Evolutionary conservation across 176 grass and related monocot genomes (phyloP).

Genomic region (Aechmea fasciata): DNA sequence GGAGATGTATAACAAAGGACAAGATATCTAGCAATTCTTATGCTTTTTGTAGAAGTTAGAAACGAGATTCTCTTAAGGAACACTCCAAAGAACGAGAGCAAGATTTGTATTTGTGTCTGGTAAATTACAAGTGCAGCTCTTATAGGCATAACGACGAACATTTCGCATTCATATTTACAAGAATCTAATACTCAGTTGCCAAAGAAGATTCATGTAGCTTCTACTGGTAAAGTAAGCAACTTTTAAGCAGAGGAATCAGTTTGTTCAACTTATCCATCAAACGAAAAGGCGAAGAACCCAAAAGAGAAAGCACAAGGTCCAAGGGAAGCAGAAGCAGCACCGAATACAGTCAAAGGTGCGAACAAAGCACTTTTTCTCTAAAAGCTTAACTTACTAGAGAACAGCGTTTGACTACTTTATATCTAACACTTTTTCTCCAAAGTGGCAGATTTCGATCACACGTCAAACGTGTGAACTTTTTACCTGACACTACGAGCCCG

Average conservation of each 20-base stretch:
- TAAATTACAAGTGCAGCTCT: not conserved
- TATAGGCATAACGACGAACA: not conserved
- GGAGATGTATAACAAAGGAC: not conserved
- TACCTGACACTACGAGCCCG: too few species aligned
- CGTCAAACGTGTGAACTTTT: too few species aligned
- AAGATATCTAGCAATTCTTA: not conserved
- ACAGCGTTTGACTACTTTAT: too few species aligned
- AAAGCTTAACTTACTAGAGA: too few species aligned
- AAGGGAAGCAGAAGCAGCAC: not conserved
- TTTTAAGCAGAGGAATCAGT: conserved; percentile 5
- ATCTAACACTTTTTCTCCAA: too few species aligned
- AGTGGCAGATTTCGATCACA: too few species aligned
- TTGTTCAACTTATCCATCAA: not conserved
- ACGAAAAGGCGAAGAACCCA: not conserved
- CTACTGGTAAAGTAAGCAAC: not conserved
- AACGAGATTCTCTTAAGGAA: too few species aligned
- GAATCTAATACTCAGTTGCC: not conserved
- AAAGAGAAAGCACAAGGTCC: not conserved
- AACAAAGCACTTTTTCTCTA: not conserved
- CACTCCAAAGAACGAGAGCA: too few species aligned
- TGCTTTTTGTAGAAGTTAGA: too few species aligned
- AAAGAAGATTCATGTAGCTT: not conserved
- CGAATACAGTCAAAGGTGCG: not conserved
- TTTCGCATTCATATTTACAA: not conserved
- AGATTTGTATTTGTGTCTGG: too few species aligned